Conservation (phyloP, 768 basidiomycete genomes). For the Suillus clintonianus region DNA sequence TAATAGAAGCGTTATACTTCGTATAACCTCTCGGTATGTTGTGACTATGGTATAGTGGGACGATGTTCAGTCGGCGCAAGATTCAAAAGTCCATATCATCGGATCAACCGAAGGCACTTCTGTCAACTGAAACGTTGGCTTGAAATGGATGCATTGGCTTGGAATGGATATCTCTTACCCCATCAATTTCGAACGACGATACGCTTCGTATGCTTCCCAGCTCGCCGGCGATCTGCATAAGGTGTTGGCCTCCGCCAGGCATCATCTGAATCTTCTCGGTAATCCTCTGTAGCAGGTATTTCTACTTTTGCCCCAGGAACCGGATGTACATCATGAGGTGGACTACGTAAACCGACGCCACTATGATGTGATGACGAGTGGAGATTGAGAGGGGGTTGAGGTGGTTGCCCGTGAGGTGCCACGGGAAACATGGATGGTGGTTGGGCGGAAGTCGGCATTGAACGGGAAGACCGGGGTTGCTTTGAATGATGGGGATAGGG, state of each 20-base stretch:
- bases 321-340: slow-evolving; percentile 45
- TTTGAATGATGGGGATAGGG: slow-evolving; percentile 35
- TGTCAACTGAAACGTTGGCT: slow-evolving; percentile 2
- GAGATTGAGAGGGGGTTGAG: slow-evolving; percentile 37
- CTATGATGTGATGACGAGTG: slow-evolving; percentile 27
- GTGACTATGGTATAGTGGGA: not conserved
- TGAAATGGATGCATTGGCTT: not conserved
- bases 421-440: slow-evolving; percentile 29
- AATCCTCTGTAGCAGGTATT: slow-evolving; percentile 45
- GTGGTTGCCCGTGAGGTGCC: slow-evolving; percentile 33
- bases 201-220: slow-evolving; percentile 78
- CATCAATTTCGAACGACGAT: slow-evolving; percentile 55
- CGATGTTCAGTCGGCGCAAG: not conserved
- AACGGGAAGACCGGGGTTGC: slow-evolving; percentile 29
- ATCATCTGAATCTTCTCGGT: slow-evolving; percentile 62
- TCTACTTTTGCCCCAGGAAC: slow-evolving; percentile 35
- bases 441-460: slow-evolving; percentile 24
- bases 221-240: slow-evolving; percentile 70
- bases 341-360: slow-evolving; percentile 41
- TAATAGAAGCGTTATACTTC: not conserved
- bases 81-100: too few relatives aligned
- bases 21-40: not conserved
- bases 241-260: slow-evolving; percentile 75
- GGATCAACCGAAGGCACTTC: not conserved
- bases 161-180: slow-evolving; percentile 1